phyloP scores from a whole-genome alignment of 768 basidiomycete genomes.

The Trametes coccinea region DNA sequence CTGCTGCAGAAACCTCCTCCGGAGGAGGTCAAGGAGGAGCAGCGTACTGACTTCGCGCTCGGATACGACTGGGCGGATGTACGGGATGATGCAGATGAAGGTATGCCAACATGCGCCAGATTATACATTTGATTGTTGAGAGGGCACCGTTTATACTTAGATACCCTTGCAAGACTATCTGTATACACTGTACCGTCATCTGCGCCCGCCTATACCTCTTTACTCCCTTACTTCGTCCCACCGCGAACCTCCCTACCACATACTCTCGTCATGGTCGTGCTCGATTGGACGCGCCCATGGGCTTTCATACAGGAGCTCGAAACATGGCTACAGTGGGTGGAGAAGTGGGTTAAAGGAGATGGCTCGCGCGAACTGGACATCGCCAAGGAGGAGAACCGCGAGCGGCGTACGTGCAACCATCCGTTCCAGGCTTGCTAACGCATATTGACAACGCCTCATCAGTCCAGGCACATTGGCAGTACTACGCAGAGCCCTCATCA shows the following conservation, averaged over 20 bases:
- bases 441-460: too few species aligned
- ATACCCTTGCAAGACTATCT: slow-evolving; percentile 85
- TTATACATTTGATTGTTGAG: background rate
- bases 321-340: slow-evolving; percentile 85
- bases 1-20: slow-evolving; percentile 64
- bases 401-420: slow-evolving; percentile 57
- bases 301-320: slow-evolving; percentile 84
- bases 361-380: slow-evolving; percentile 71
- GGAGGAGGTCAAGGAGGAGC: slow-evolving; percentile 59
- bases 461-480: slow-evolving; percentile 90
- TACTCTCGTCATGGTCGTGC: slow-evolving; percentile 76
- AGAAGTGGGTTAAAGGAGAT: slow-evolving; percentile 75
- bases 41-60: slow-evolving; percentile 75
- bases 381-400: slow-evolving; percentile 75
- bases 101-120: slow-evolving; percentile 42
- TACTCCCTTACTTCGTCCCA: slow-evolving; percentile 80
- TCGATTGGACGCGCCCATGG: slow-evolving; percentile 97
- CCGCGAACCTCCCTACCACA: slow-evolving; percentile 66
- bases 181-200: slow-evolving; percentile 89
- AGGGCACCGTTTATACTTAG: slow-evolving; percentile 40
- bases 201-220: slow-evolving; percentile 62
- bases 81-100: slow-evolving; percentile 92
- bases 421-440: background rate
- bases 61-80: slow-evolving; percentile 94
- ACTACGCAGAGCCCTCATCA: slow-evolving; percentile 80